phyloP scores from a whole-genome alignment of 257 asterid genomes.

The Solanum chiquidenum region DNA sequence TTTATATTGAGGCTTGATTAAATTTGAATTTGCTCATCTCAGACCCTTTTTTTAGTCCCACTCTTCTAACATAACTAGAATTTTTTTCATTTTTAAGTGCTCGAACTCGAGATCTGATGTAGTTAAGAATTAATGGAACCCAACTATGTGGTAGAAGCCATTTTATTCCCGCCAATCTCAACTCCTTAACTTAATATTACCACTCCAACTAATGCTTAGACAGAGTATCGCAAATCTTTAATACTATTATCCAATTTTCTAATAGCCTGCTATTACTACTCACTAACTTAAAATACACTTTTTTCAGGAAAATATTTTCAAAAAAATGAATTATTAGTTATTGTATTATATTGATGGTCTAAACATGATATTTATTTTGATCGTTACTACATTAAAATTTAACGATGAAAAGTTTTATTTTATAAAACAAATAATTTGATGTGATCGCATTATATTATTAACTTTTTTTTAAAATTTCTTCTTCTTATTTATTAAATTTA shows the following conservation, averaged over 20 bases:
- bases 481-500: too few species aligned
- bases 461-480: too few species aligned
- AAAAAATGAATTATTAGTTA: not conserved
- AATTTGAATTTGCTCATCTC: not conserved
- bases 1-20: not conserved
- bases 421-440: too few species aligned
- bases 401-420: not conserved
- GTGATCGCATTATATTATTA: too few species aligned
- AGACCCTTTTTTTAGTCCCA: too few species aligned
- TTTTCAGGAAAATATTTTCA: not conserved
- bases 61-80: not conserved
- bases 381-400: not conserved
- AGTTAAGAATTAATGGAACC: too few species aligned
- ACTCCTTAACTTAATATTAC: not conserved
- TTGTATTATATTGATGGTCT: too few species aligned
- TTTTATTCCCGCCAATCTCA: not conserved
- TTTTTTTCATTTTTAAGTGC: not conserved
- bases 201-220: not conserved
- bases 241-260: not conserved
- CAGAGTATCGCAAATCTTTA: not conserved
- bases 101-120: not conserved
- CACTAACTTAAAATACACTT: not conserved
- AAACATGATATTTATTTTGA: not conserved
- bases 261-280: not conserved
- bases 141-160: too few species aligned